These are phyloP conservation scores for Cordyceps cateniannulata DNA, from an alignment of 2,329 filamentous ascomycete species.

Conservation along the genomic window DNA sequence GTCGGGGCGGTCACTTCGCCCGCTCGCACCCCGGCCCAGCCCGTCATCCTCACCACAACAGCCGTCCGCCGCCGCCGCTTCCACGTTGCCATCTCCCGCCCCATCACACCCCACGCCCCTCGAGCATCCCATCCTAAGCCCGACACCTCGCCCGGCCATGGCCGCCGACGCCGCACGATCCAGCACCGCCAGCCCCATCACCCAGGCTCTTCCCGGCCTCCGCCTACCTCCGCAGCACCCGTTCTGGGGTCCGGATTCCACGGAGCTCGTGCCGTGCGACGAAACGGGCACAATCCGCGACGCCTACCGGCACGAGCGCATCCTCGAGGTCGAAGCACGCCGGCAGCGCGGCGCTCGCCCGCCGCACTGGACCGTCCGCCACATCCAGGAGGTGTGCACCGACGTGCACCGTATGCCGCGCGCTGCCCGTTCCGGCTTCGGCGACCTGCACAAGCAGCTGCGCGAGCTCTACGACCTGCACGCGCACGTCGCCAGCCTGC, in stretches of 20 bases:
- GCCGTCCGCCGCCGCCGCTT: neutral
- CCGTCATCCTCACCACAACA: neutral
- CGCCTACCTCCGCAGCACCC: neutral
- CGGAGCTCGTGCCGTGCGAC: neutral
- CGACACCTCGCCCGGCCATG: neutral
- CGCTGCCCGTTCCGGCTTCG: neutral
- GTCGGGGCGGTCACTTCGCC: neutral
- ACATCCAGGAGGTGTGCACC: conserved; percentile 2
- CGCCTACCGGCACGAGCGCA: neutral
- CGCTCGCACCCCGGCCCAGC: neutral
- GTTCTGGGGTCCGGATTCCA: neutral
- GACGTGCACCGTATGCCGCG: conserved; percentile 1
- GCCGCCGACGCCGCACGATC: neutral
- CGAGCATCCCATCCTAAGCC: neutral
- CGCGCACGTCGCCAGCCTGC: neutral
- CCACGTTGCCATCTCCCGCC: neutral
- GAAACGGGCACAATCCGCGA: neutral
- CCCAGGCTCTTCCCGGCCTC: neutral
- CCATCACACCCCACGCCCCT: neutral
- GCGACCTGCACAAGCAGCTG: conserved; percentile 10
- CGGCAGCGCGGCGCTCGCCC: neutral
- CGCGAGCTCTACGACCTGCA: conserved; percentile 5
- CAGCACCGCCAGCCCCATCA: neutral
- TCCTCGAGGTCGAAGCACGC: neutral
- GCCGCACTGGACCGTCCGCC: neutral